Conservation (phyloP, 2,329 filamentous ascomycete species). For the Chaetomiaceae sp. region DNA sequence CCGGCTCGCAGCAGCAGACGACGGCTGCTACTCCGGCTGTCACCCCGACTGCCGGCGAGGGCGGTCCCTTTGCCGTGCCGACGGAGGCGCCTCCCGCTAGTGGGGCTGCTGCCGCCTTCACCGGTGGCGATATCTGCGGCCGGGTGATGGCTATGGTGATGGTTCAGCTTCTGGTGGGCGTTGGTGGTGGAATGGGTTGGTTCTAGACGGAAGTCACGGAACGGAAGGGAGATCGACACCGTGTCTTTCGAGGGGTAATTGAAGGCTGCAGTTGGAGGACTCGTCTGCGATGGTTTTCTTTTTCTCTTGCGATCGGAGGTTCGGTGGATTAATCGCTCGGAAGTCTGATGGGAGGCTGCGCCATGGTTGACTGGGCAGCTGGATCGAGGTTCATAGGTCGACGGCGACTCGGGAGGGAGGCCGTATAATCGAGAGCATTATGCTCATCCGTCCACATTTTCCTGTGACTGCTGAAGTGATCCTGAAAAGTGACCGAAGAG, state of each 20-base stretch:
- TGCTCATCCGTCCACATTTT: too few relatives aligned
- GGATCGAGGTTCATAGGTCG: not conserved
- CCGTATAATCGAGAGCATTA: not conserved
- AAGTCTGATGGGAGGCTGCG: not conserved
- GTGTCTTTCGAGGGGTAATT: not conserved
- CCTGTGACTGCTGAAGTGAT: too few relatives aligned
- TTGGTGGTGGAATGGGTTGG: conserved; percentile 19
- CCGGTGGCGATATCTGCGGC: conserved; percentile 12
- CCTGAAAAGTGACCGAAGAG: too few relatives aligned
- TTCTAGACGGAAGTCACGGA: not conserved
- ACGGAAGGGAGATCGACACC: not conserved
- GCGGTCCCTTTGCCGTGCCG: not conserved
- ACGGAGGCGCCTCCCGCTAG: conserved; percentile 16
- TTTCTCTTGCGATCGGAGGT: not conserved
- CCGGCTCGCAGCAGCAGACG: not conserved
- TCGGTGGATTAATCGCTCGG: not conserved
- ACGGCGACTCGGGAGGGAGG: not conserved
- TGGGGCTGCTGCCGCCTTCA: conserved; percentile 26
- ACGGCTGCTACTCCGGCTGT: too few relatives aligned
- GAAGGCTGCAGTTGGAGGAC: not conserved
- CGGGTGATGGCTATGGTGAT: conserved; percentile 33
- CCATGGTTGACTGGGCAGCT: not conserved
- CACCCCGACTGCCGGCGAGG: too few relatives aligned
- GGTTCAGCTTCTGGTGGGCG: conserved; percentile 27
- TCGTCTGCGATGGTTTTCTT: not conserved